These are phyloP conservation scores for Saprolegnia parasitica DNA, from an alignment of 352 stramenopile genomes.

Conservation along the genomic window DNA sequence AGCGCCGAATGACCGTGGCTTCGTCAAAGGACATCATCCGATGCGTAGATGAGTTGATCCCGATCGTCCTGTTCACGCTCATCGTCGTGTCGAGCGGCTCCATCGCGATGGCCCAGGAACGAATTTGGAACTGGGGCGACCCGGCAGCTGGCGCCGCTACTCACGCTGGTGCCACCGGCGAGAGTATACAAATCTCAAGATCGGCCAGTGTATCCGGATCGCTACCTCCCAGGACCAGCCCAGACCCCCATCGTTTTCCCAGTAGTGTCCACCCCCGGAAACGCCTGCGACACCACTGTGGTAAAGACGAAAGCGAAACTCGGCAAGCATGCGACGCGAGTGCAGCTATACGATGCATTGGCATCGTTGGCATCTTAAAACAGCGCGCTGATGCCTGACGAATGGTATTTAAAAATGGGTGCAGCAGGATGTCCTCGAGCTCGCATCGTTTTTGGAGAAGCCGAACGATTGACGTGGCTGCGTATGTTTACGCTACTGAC, in stretches of 20 bases:
- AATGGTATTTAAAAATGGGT: too few relatives aligned
- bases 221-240: background rate
- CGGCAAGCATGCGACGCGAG: too few relatives aligned
- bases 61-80: constrained; percentile 6
- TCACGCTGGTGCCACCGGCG: constrained; percentile 1
- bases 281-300: background rate
- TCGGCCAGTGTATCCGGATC: background rate
- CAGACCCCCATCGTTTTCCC: background rate
- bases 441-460: too few relatives aligned
- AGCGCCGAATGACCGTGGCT: constrained; percentile 43
- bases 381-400: too few relatives aligned
- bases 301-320: too few relatives aligned
- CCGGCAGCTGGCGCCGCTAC: constrained; percentile 15
- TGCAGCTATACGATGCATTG: too few relatives aligned
- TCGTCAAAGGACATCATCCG: constrained; percentile 6
- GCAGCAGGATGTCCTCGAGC: too few relatives aligned
- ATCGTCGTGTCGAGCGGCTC: background rate
- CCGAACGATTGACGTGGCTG: too few relatives aligned
- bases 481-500: too few relatives aligned
- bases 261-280: background rate
- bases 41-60: background rate
- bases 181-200: background rate
- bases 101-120: constrained; percentile 9
- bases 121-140: constrained; percentile 17
- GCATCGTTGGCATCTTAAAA: too few relatives aligned